Percentiles rank a stretch among this genome's conserved stretches.
phyloP scores from a whole-genome alignment of 176 grass and related monocot genomes.

The Oryza nivara region DNA sequence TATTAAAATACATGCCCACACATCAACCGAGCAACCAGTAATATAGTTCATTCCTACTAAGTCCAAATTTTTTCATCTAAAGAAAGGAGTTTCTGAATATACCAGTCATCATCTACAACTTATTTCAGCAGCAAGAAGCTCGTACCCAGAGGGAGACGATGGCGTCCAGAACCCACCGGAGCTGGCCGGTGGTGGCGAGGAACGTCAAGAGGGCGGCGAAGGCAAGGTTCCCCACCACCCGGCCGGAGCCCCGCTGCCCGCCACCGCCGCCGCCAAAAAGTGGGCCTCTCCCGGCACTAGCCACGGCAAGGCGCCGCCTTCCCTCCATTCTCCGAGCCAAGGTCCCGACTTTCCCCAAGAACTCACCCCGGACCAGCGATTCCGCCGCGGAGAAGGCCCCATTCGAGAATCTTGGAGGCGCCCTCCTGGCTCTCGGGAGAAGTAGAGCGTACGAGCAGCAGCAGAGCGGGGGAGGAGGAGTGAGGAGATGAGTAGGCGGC shows the following conservation, averaged over 20 bases:
- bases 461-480: conserved; percentile 38
- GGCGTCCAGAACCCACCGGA: conserved; percentile 88
- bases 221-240: conserved; percentile 73
- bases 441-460: conserved; percentile 35
- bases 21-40: conserved; percentile 23
- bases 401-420: conserved; percentile 25
- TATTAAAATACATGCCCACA: neutral
- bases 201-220: conserved; percentile 74
- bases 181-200: conserved; percentile 81
- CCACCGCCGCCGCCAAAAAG: conserved; percentile 56
- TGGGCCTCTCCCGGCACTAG: conserved; percentile 60
- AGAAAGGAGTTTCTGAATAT: neutral
- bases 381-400: conserved; percentile 17
- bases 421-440: conserved; percentile 1
- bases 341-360: conserved; percentile 38
- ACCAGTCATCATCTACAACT: too few species aligned
- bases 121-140: conserved; percentile 3
- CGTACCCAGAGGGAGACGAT: conserved; percentile 95
- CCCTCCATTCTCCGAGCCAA: conserved; percentile 40
- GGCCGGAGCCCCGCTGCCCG: conserved; percentile 41
- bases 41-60: neutral
- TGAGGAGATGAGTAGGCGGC: neutral
- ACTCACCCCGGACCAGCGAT: conserved; percentile 26
- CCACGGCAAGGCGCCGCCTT: conserved; percentile 34
- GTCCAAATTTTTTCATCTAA: conserved; percentile 3